A percentile compares a stretch with the other conserved stretches of the same genome.
Conservation (phyloP, 2,329 filamentous ascomycete species). For the Paraconiothyrium sp. region DNA sequence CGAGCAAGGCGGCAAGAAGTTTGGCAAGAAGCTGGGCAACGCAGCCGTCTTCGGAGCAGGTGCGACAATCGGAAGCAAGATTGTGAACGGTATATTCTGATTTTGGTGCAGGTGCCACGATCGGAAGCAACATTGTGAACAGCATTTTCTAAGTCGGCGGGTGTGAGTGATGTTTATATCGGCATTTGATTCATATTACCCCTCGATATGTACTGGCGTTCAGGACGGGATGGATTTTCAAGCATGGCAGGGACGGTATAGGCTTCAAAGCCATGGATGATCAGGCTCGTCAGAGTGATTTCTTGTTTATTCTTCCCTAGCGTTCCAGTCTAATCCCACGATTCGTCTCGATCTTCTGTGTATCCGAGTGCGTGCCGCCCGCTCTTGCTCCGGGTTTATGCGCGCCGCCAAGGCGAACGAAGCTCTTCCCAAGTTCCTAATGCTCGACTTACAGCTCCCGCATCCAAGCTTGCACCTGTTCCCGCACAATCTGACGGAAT, state of each 20-base stretch:
- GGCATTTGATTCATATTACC: slow-evolving; percentile 10
- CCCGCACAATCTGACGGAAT: too few species aligned
- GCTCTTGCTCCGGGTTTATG: too few species aligned
- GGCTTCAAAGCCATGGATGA: not conserved
- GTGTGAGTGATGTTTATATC: slow-evolving; percentile 1
- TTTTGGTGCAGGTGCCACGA: slow-evolving; percentile 90
- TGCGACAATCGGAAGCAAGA: slow-evolving; percentile 87
- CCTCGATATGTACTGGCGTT: slow-evolving; percentile 6
- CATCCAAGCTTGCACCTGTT: not conserved
- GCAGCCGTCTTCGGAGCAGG: slow-evolving; percentile 91
- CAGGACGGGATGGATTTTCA: not conserved
- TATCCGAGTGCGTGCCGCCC: too few species aligned
- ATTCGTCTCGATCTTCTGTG: not conserved
- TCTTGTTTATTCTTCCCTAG: not conserved
- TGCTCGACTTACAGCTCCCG: not conserved
- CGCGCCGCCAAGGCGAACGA: not conserved
- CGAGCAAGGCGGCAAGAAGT: slow-evolving; percentile 85
- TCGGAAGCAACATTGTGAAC: slow-evolving; percentile 90
- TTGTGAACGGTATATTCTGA: slow-evolving; percentile 72
- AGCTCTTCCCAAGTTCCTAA: too few species aligned
- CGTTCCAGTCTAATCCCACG: not conserved
- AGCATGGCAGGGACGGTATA: not conserved
- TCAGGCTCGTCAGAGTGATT: slow-evolving; percentile 1
- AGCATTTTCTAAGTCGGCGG: slow-evolving; percentile 73
- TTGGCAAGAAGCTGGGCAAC: slow-evolving; percentile 92